Evolutionary conservation across 257 asterid species (phyloP), one percentile per base, ranked within the genome.

Genomic region (Solanum bulbocastanum): DNA sequence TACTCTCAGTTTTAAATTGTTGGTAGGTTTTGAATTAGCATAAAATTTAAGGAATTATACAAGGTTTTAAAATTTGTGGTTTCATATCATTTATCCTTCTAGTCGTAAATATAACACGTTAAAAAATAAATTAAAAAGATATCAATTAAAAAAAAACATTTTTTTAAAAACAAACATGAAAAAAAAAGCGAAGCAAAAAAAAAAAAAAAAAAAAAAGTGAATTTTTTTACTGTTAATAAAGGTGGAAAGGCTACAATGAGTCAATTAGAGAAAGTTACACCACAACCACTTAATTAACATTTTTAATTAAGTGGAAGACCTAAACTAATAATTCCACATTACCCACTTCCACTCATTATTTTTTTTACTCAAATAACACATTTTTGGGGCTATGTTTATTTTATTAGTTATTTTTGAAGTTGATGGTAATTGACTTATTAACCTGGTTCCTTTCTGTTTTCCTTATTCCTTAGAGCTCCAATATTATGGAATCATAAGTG

Each of bases 271-370:
- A 18, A 52, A 52, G 36, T 16, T 20, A 58, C 33, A 3, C 73
- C 72, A 35, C 46, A 14, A 25, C 44, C 0, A 35, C 32, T 35
- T 32, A 10, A 32, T 32, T 30, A 65, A 71, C 6, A 25, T 58
- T 12, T 83, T 83, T n/a, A 56, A 32, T 83, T n/a, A 58, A 83
- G 87, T 56, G 87, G 87, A 39, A 35, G 75, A 22, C 75, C 25
- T 22, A 18, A 83, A 32, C 20, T 22, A 27, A 84, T 65, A 84
- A 35, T 23, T 40, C n/a, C 11, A n/a, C 5, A 84, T 37, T 84
- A 39, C 46, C 75, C 56, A 60, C 83, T 60, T 14, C 75, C 76
- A 84, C 87, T 42, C 60, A 25, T 25, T 14, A 60, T 22, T 60
- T 22, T 7, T 36, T 84, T 84, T 14, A 16, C 37, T 62, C 3